Evolutionary conservation across 2,329 filamentous ascomycete species (phyloP).

Genomic region (Penicillium fuscoglaucum): DNA sequence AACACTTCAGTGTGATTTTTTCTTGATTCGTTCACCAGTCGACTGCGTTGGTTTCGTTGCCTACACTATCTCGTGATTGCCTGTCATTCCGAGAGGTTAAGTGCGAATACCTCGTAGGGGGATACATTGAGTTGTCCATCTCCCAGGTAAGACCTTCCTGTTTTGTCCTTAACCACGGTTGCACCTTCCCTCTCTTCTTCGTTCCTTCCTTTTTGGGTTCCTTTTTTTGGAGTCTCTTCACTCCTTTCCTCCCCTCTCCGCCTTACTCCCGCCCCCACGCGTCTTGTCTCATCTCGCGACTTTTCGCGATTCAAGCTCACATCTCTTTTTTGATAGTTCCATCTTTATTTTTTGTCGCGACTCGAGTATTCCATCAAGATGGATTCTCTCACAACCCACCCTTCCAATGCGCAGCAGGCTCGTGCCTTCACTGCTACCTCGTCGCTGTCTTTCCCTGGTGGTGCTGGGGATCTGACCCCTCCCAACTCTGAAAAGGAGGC

Average conservation of each 20-base stretch:
- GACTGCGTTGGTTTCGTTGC: constrained; percentile 12
- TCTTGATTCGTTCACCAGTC: constrained; percentile 20
- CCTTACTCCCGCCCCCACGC: neutral
- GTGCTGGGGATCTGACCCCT: constrained; percentile 77
- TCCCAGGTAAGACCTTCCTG: constrained; percentile 61
- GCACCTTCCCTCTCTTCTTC: neutral
- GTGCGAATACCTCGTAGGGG: constrained; percentile 52
- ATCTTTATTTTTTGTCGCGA: constrained; percentile 7
- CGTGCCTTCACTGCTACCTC: constrained; percentile 93
- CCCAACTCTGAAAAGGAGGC: constrained; percentile 70
- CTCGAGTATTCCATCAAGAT: constrained; percentile 55
- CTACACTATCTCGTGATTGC: constrained; percentile 11
- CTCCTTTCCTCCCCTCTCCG: neutral
- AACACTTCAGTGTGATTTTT: constrained; percentile 44
- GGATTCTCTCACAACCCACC: constrained; percentile 90
- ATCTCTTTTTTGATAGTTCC: neutral
- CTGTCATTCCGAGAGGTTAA: constrained; percentile 11
- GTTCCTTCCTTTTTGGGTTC: neutral
- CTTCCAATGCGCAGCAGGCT: constrained; percentile 85
- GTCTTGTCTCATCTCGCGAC: neutral
- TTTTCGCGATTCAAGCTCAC: neutral
- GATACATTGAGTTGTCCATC: constrained; percentile 99
- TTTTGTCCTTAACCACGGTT: neutral
- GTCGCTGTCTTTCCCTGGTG: constrained; percentile 88
- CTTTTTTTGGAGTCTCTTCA: too few species aligned